These are phyloP conservation scores for Fagus sylvatica DNA, from an alignment of 306 rosid species.

Conservation along the genomic window DNA sequence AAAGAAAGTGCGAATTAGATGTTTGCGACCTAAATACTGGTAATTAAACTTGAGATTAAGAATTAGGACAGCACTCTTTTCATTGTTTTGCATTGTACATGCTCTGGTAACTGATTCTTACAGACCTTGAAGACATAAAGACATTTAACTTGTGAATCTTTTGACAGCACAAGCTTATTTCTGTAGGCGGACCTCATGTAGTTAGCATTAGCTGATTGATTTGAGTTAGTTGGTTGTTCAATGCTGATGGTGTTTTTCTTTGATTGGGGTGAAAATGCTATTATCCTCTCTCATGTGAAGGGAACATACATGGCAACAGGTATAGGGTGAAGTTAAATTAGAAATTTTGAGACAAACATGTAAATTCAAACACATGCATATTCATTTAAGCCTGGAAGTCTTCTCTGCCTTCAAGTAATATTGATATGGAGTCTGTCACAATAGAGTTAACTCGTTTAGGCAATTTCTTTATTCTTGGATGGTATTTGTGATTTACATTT, in stretches of 20 bases:
- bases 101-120: background rate
- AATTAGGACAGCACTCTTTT: background rate
- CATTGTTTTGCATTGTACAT: background rate
- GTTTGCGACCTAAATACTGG: background rate
- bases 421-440: conserved; percentile 1
- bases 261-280: background rate
- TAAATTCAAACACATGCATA: background rate
- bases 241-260: background rate
- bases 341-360: background rate
- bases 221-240: conserved; percentile 1
- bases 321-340: background rate
- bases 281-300: background rate
- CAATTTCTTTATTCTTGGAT: conserved; percentile 23
- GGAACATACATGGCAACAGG: background rate
- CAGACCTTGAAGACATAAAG: background rate
- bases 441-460: background rate
- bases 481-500: conserved; percentile 29
- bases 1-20: conserved; percentile 2
- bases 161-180: background rate
- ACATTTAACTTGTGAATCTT: background rate
- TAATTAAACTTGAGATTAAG: background rate
- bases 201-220: background rate
- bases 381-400: conserved; percentile 5
- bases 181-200: background rate
- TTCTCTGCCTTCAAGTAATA: background rate